These are phyloP conservation scores for Petasospora fabianii DNA, from an alignment of 1,139 yeast genomes.

Conservation along the genomic window DNA sequence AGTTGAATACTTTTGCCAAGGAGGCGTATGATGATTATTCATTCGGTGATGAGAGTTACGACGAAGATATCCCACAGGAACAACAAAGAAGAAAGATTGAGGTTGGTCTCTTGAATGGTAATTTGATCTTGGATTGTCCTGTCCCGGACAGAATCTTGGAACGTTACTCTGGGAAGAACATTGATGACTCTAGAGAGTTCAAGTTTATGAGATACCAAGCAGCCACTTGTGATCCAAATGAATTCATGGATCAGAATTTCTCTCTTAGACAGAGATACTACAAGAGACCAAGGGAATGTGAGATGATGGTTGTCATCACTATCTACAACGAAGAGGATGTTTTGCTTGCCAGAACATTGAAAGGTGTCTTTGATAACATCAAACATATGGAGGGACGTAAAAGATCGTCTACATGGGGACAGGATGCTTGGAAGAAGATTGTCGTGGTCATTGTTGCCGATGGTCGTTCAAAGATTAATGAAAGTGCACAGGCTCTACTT, in stretches of 20 bases:
- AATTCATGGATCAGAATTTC: constrained; percentile 70
- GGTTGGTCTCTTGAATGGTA: constrained; percentile 44
- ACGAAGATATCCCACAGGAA: constrained; percentile 17
- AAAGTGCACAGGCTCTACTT: constrained; percentile 74
- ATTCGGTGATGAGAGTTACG: constrained; percentile 19
- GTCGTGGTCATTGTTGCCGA: constrained; percentile 89
- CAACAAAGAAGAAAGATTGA: constrained; percentile 27
- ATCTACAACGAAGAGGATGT: constrained; percentile 93
- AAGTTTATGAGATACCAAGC: constrained; percentile 81
- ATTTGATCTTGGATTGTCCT: constrained; percentile 65
- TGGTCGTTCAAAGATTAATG: constrained; percentile 89
- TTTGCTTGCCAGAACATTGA: constrained; percentile 84
- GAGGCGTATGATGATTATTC: constrained; percentile 18
- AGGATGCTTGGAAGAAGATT: constrained; percentile 90
- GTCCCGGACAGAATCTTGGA: constrained; percentile 52
- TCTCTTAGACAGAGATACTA: constrained; percentile 68
- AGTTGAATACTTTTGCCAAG: constrained; percentile 24
- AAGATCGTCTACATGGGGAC: constrained; percentile 72
- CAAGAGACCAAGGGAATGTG: constrained; percentile 74
- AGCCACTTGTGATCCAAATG: constrained; percentile 80
- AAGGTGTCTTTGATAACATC: constrained; percentile 89
- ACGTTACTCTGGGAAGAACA: constrained; percentile 42
- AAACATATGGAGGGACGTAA: constrained; percentile 74
- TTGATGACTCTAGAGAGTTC: constrained; percentile 64
- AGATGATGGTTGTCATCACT: constrained; percentile 82